A percentile compares a stretch with the other conserved stretches of the same genome.
These are phyloP conservation scores for Phylloporus sp. DNA, from an alignment of 1,284 basidiomycete genomes.

Conservation along the genomic window DNA sequence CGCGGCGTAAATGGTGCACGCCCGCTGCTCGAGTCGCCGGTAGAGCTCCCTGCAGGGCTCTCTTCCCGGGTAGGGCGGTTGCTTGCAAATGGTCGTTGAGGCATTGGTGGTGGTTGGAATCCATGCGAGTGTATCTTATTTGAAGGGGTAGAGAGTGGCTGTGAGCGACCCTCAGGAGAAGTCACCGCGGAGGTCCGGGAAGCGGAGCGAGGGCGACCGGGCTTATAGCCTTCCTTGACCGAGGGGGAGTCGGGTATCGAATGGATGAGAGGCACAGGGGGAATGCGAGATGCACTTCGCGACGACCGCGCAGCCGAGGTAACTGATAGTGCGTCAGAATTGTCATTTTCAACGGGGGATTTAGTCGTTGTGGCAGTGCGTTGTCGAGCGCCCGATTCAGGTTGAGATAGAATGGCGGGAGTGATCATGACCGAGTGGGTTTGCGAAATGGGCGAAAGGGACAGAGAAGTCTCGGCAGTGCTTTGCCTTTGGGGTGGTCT, in stretches of 20 bases:
- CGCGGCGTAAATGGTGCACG: slow-evolving; percentile 70
- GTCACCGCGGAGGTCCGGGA: slow-evolving; percentile 17
- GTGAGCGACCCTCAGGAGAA: slow-evolving; percentile 18
- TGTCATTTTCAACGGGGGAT: slow-evolving; percentile 23
- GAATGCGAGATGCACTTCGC: slow-evolving; percentile 30
- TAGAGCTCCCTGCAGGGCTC: slow-evolving; percentile 74
- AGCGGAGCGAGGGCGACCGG: slow-evolving; percentile 21
- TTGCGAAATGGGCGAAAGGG: slow-evolving; percentile 17
- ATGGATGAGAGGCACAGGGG: slow-evolving; percentile 36
- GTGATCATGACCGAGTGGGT: not conserved
- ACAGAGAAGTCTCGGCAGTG: slow-evolving; percentile 15
- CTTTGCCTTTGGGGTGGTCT: slow-evolving; percentile 50
- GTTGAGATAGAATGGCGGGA: slow-evolving; percentile 11
- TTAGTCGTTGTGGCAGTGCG: slow-evolving; percentile 12
- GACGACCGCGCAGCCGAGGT: slow-evolving; percentile 28
- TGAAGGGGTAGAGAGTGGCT: slow-evolving; percentile 5
- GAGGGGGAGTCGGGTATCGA: slow-evolving; percentile 39
- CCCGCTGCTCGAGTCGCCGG: slow-evolving; percentile 77
- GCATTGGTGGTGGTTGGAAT: slow-evolving; percentile 22
- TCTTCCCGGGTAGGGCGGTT: slow-evolving; percentile 45
- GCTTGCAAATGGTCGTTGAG: slow-evolving; percentile 54
- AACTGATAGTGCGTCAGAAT: slow-evolving; percentile 32
- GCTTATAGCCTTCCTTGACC: slow-evolving; percentile 28
- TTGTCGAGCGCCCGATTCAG: slow-evolving; percentile 22
- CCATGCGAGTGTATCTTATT: slow-evolving; percentile 11